phyloP scores from a whole-genome alignment of 116 monocot genomes.

The Thalassia testudinum region DNA sequence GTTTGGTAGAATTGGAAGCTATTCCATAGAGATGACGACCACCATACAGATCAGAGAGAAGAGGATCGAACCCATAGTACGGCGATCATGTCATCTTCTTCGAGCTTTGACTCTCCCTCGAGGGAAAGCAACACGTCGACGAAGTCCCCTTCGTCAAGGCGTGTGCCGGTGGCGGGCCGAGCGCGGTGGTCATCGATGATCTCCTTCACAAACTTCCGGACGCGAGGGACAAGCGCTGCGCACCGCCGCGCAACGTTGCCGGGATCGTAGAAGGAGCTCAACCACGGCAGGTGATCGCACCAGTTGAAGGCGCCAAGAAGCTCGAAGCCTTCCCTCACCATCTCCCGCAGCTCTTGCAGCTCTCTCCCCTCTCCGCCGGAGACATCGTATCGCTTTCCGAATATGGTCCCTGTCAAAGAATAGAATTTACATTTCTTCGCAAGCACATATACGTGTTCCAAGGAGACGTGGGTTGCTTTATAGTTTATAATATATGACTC shows the following conservation, averaged over 20 bases:
- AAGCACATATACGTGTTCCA: too few relatives aligned
- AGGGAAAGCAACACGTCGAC: constrained; percentile 61
- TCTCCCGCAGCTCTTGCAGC: constrained; percentile 11
- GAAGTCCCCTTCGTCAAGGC: constrained; percentile 16
- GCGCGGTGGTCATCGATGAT: constrained; percentile 50
- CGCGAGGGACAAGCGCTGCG: constrained; percentile 51
- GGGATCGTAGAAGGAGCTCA: constrained; percentile 41
- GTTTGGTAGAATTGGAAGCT: too few relatives aligned
- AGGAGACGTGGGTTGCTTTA: too few relatives aligned
- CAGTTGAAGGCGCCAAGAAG: constrained; percentile 76
- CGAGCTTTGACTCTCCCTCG: constrained; percentile 41
- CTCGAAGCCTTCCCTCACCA: constrained; percentile 77
- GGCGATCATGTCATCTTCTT: constrained; percentile 57
- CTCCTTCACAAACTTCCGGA: constrained; percentile 19
- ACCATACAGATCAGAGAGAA: too few relatives aligned
- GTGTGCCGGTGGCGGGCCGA: not conserved
- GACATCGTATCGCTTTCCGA: constrained; percentile 46
- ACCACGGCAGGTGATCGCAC: constrained; percentile 70
- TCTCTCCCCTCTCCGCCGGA: not conserved
- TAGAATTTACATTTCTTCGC: too few relatives aligned
- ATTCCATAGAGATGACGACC: too few relatives aligned
- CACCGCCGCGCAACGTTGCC: constrained; percentile 26
- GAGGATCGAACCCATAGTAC: constrained; percentile 81
- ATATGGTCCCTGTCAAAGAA: constrained; percentile 6
- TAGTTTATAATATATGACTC: too few relatives aligned